A percentile compares a stretch with the other conserved stretches of the same genome.
Evolutionary conservation across 805 yeast species (phyloP).

Genomic region (Hanseniaspora guilliermondii): DNA sequence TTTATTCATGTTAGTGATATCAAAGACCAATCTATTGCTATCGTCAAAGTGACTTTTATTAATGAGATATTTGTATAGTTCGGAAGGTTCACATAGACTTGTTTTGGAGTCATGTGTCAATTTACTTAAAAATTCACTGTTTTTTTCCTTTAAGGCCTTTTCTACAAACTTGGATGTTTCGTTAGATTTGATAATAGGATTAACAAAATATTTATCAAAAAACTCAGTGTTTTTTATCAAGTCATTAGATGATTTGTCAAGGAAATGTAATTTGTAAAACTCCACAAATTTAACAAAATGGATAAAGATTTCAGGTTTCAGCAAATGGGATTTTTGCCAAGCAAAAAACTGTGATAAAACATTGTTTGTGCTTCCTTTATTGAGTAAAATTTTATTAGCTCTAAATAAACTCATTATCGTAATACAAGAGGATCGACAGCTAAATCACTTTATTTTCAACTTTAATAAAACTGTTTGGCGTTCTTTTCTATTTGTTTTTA

Average conservation of each 20-base stretch:
- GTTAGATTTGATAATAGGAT: neutral
- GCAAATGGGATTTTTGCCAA: neutral
- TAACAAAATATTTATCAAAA: neutral
- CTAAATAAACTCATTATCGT: neutral
- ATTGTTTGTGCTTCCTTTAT: neutral
- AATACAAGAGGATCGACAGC: too few relatives aligned
- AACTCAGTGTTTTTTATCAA: neutral
- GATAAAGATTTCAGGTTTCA: neutral
- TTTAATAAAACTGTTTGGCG: too few relatives aligned
- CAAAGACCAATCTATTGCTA: neutral
- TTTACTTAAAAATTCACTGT: neutral
- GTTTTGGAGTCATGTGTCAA: neutral
- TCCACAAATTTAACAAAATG: neutral
- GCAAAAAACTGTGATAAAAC: neutral
- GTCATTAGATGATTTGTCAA: neutral
- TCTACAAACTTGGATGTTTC: neutral
- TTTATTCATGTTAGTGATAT: neutral
- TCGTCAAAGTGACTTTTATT: neutral
- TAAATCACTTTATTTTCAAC: too few relatives aligned
- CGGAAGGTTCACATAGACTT: neutral
- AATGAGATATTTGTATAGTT: neutral
- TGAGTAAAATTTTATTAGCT: neutral
- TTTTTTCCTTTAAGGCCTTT: neutral
- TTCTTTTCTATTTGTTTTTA: too few relatives aligned
- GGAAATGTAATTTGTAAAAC: neutral